Evolutionary conservation across 2,329 filamentous ascomycete species (phyloP), one percentile per base, ranked within the genome.

Genomic region (Thelonectria olida): DNA sequence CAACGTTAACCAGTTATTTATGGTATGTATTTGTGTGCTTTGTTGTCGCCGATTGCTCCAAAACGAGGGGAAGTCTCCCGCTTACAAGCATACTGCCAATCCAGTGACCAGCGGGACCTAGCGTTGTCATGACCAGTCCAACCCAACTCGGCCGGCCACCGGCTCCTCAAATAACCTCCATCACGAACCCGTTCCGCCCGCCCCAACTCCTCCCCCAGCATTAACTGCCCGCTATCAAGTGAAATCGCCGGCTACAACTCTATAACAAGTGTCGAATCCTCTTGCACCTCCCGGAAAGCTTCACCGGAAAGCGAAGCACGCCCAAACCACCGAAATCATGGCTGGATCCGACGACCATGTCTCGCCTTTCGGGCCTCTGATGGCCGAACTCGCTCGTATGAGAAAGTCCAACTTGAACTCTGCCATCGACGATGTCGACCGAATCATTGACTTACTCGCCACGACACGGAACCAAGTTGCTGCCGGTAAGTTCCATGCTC

Each of bases 391-490:
- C 67, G 85, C 88, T 67, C 87, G 88, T 71, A 87, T 96, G 62
- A 86, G 87, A 71, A 88, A 85, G 73, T 88, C 86, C 65, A 87
- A 89, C 28, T 85, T 94, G 44, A 85, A 85, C 4, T 86, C 90
- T 57, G 90, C 89, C 38, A 88, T 97, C 59, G 81, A 88, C 31
- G 90, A 96, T 83, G 91, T 97, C 17, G 93, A 98, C 74, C 86
- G 87, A 61, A 90, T 94, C 38, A 93, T 99, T 68, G 87, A 93
- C 64, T 79, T 92, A 58, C 87, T 99, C 25, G 85, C 88, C 65
- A 83, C 84, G 48, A 92, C 94, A 38, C 86, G 93, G 57, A 88
- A 92, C 64, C 83, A 87, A 66, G 90, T 97, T 61, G 89, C 89
- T 65, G 80, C 84, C 69, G 89, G 93, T 93, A 15, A 20, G 68